phyloP scores from a whole-genome alignment of 179 eudicot genomes.

The Nepenthes alata region DNA sequence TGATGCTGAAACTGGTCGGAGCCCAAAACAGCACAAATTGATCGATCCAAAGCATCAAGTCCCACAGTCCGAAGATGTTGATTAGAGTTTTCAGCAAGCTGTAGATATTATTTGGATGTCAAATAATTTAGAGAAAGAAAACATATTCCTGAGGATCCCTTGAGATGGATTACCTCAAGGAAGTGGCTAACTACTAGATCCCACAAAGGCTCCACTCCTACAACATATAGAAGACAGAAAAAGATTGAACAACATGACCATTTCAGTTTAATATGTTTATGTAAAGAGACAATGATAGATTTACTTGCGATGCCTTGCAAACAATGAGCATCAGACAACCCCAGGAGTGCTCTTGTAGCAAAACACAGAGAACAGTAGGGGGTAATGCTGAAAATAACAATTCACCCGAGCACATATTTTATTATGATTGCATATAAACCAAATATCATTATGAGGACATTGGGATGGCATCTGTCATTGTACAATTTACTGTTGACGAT shows the following conservation, averaged over 20 bases:
- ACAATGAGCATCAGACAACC: background rate
- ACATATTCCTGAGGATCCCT: background rate
- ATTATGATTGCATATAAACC: background rate
- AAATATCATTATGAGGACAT: too few relatives aligned
- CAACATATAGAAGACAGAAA: slow-evolving; percentile 5
- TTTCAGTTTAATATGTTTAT: background rate
- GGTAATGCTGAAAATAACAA: background rate
- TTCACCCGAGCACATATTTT: background rate
- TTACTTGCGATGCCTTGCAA: too few relatives aligned
- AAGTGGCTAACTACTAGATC: slow-evolving; percentile 74
- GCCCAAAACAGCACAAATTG: slow-evolving; percentile 86
- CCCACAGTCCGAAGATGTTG: slow-evolving; percentile 64
- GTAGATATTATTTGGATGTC: slow-evolving; percentile 12
- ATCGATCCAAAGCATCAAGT: slow-evolving; percentile 84
- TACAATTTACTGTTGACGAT: too few relatives aligned
- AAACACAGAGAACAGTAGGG: background rate
- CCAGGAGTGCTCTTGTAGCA: background rate
- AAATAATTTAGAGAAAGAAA: background rate
- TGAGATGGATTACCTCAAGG: slow-evolving; percentile 49
- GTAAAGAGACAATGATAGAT: too few relatives aligned
- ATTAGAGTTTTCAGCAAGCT: slow-evolving; percentile 80
- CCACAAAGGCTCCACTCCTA: slow-evolving; percentile 98
- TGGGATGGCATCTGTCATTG: too few relatives aligned
- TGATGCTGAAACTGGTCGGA: slow-evolving; percentile 66
- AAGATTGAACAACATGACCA: background rate